phyloP scores from a whole-genome alignment of 1,284 basidiomycete species.

The Ceraceosorus guamensis region DNA sequence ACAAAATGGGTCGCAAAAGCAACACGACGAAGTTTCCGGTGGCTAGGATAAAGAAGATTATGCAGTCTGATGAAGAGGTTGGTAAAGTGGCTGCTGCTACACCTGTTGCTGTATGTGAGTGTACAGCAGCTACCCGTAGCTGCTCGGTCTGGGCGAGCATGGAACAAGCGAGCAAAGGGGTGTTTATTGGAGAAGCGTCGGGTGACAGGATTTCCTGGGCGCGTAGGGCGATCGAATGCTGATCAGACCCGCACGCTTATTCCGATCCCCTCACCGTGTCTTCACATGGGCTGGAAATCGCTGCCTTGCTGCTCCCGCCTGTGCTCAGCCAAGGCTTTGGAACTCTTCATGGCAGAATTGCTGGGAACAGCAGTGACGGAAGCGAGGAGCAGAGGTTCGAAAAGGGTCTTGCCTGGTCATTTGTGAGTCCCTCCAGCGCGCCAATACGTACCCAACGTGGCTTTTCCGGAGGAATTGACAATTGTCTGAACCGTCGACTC shows the following conservation, averaged over 20 bases:
- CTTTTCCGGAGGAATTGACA: not conserved
- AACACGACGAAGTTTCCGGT: constrained; percentile 45
- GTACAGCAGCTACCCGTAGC: too few species aligned
- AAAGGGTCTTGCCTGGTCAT: constrained; percentile 88
- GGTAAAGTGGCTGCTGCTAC: constrained; percentile 97
- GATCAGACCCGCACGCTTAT: not conserved
- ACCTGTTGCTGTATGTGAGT: constrained; percentile 92
- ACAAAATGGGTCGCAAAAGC: constrained; percentile 38
- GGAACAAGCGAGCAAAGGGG: not conserved
- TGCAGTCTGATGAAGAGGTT: constrained; percentile 99
- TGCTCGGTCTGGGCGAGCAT: not conserved
- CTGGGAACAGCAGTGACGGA: constrained; percentile 78
- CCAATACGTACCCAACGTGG: not conserved
- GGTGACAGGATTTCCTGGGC: not conserved
- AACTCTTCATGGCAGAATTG: constrained; percentile 82
- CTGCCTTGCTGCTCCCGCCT: not conserved
- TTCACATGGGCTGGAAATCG: not conserved
- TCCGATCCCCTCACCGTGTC: not conserved
- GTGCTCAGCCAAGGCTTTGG: constrained; percentile 78
- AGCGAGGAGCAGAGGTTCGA: constrained; percentile 69
- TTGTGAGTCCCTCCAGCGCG: constrained; percentile 59
- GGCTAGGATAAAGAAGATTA: constrained; percentile 97
- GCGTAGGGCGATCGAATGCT: not conserved
- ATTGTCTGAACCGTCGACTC: not conserved
- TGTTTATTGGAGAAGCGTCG: not conserved